Evolutionary conservation across 805 yeast species (phyloP).

Genomic region (Lipomyces yamadae): DNA sequence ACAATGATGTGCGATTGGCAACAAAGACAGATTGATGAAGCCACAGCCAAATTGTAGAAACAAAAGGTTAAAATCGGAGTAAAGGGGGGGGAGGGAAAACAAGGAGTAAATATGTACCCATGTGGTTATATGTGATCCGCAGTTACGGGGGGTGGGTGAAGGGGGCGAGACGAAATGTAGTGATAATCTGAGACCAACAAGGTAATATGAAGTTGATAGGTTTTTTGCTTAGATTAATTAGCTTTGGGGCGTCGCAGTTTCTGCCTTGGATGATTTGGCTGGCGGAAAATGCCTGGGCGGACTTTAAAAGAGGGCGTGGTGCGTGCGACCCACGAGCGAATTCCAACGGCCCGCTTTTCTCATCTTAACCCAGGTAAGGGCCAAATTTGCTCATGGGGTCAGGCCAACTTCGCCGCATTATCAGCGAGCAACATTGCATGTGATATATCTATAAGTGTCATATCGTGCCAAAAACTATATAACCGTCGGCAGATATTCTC

Average conservation of each 20-base stretch:
- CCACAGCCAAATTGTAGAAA: background rate
- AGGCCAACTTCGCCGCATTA: too few relatives aligned
- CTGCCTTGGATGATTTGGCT: background rate
- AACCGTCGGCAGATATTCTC: too few relatives aligned
- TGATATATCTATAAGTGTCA: too few relatives aligned
- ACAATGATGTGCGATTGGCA: background rate
- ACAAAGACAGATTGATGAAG: background rate
- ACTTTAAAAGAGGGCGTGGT: background rate
- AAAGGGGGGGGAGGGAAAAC: background rate
- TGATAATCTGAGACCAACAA: background rate
- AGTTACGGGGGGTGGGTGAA: background rate
- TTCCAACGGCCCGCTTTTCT: too few relatives aligned
- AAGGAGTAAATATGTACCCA: background rate
- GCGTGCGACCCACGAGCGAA: background rate
- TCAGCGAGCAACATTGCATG: too few relatives aligned
- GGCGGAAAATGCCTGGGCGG: background rate
- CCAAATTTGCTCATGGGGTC: too few relatives aligned
- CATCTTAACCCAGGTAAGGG: too few relatives aligned
- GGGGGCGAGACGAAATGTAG: background rate
- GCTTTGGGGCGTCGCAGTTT: background rate
- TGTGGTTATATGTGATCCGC: background rate
- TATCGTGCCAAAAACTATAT: too few relatives aligned
- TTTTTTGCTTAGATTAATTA: background rate
- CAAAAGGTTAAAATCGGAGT: background rate
- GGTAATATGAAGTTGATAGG: background rate